A percentile compares a stretch with the other conserved stretches of the same genome.
phyloP scores from a whole-genome alignment of 495 filamentous ascomycete genomes.

The Gamarada debralockiae region DNA sequence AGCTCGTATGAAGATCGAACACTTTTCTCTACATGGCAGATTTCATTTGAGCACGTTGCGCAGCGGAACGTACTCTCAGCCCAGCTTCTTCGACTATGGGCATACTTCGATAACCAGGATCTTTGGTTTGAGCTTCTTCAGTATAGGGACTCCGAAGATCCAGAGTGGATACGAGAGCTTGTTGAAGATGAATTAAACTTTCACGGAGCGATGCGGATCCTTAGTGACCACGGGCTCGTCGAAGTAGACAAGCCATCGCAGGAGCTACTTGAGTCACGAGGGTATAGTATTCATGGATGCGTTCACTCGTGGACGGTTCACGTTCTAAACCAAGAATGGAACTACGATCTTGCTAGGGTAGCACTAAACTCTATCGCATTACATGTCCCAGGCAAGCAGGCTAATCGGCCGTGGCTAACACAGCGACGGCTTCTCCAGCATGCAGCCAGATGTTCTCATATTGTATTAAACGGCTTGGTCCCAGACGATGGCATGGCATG shows the following conservation, averaged over 20 bases:
- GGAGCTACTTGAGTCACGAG: constrained; percentile 22
- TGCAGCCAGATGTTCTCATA: constrained; percentile 18
- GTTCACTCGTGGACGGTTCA: constrained; percentile 37
- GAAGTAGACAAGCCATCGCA: constrained; percentile 22
- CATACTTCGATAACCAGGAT: constrained; percentile 46
- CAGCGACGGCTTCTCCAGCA: constrained; percentile 34
- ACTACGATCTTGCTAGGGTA: background rate
- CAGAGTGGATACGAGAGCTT: constrained; percentile 19
- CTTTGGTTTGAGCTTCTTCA: constrained; percentile 43
- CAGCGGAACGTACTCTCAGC: constrained; percentile 32
- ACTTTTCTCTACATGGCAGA: constrained; percentile 41
- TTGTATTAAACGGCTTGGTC: constrained; percentile 2
- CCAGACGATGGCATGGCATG: background rate
- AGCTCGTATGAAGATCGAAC: constrained; percentile 28
- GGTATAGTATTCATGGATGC: constrained; percentile 37
- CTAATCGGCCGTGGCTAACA: constrained; percentile 23
- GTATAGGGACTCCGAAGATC: constrained; percentile 6
- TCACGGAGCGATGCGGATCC: constrained; percentile 15
- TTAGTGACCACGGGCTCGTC: constrained; percentile 28
- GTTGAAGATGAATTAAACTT: constrained; percentile 23
- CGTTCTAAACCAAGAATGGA: constrained; percentile 29
- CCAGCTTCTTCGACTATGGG: constrained; percentile 39
- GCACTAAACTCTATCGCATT: background rate
- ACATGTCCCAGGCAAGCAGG: constrained; percentile 4
- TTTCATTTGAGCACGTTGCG: constrained; percentile 38